A percentile compares a stretch with the other conserved stretches of the same genome.
phyloP scores from a whole-genome alignment of 805 yeast species.

The Sugiyamaella lignohabitans region DNA sequence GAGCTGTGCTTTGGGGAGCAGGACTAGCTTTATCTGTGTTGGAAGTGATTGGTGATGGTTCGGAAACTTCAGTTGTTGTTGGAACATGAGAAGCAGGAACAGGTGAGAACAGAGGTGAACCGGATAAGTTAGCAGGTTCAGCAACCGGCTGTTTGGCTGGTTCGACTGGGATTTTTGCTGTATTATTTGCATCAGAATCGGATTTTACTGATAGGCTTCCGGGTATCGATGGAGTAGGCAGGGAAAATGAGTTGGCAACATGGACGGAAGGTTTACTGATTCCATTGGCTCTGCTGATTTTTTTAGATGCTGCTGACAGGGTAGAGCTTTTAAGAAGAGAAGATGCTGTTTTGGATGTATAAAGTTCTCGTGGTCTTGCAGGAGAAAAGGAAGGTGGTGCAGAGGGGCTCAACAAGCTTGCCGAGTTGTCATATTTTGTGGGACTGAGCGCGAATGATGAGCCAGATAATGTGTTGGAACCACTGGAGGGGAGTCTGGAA shows the following conservation, averaged over 20 bases:
- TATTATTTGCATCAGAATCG: background rate
- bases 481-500: background rate
- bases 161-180: background rate
- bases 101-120: background rate
- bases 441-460: too few relatives aligned
- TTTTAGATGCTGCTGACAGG: background rate
- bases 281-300: background rate
- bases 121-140: too few relatives aligned
- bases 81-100: background rate
- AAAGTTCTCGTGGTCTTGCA: background rate
- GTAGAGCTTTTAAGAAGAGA: background rate
- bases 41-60: background rate
- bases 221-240: background rate
- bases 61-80: background rate
- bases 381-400: background rate
- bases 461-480: background rate
- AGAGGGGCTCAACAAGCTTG: background rate
- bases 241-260: background rate
- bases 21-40: background rate
- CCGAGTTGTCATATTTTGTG: background rate
- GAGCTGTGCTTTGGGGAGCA: background rate
- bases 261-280: background rate
- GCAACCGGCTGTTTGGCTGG: too few relatives aligned
- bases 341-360: background rate
- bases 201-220: background rate